phyloP scores from a whole-genome alignment of 208 protist species.

The Leishmania braziliensis region DNA sequence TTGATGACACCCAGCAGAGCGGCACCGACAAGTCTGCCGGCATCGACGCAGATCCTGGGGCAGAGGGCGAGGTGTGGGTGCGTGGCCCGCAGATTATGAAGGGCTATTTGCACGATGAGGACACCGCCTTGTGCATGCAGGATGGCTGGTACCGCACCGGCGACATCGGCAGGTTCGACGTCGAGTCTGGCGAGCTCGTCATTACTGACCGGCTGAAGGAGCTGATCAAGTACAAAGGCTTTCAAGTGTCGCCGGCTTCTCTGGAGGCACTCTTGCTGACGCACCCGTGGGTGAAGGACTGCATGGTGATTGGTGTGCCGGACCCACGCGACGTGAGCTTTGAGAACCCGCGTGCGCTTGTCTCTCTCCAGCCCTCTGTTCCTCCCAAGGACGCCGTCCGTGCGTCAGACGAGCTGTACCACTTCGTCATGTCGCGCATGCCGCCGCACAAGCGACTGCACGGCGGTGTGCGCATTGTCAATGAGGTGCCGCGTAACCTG shows the following conservation, averaged over 20 bases:
- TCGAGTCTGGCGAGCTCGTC: constrained; percentile 29
- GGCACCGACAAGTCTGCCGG: constrained; percentile 37
- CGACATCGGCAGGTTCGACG: constrained; percentile 59
- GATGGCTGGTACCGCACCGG: constrained; percentile 80
- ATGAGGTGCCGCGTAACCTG: constrained; percentile 59
- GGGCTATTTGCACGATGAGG: constrained; percentile 67
- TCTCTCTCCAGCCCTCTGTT: constrained; percentile 47
- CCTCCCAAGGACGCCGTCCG: constrained; percentile 37
- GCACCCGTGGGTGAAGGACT: constrained; percentile 69
- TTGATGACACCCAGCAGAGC: constrained; percentile 40
- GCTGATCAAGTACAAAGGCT: constrained; percentile 93
- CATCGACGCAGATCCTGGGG: constrained; percentile 26
- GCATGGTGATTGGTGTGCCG: constrained; percentile 67
- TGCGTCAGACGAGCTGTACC: constrained; percentile 47
- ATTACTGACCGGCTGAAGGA: constrained; percentile 87
- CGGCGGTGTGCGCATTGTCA: constrained; percentile 67
- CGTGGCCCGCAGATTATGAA: constrained; percentile 78
- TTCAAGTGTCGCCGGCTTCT: constrained; percentile 85
- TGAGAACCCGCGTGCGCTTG: constrained; percentile 76
- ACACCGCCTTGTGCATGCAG: constrained; percentile 44
- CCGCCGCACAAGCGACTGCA: constrained; percentile 77
- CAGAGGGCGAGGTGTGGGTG: constrained; percentile 70
- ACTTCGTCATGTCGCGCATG: constrained; percentile 39
- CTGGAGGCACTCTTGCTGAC: constrained; percentile 69
- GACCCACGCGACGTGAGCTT: constrained; percentile 45